phyloP scores from a whole-genome alignment of 768 basidiomycete species.

The Rhizopogon vinicolor region DNA sequence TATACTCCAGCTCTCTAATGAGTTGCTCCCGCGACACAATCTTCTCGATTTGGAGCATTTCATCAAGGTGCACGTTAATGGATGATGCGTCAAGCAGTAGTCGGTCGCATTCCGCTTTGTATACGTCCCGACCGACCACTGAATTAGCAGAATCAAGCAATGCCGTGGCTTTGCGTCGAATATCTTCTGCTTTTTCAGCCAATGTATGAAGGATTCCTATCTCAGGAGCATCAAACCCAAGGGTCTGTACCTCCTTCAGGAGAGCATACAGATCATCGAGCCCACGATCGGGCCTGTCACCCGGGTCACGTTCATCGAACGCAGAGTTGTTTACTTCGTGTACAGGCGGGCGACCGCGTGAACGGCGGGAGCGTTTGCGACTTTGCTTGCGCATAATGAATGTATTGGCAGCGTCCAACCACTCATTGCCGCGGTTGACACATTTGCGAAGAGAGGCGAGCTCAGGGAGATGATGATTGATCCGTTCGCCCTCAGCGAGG shows the following conservation, averaged over 20 bases:
- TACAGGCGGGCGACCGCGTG: conserved; percentile 48
- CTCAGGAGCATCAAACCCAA: conserved; percentile 86
- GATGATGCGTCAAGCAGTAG: conserved; percentile 67
- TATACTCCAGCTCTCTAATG: conserved; percentile 68
- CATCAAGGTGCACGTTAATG: conserved; percentile 80
- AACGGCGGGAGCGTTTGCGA: conserved; percentile 67
- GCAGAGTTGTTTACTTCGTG: conserved; percentile 34
- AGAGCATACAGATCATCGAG: conserved; percentile 68
- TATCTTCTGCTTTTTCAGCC: conserved; percentile 61
- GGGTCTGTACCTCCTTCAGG: conserved; percentile 63
- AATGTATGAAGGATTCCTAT: conserved; percentile 51
- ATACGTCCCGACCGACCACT: conserved; percentile 48
- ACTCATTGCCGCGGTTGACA: conserved; percentile 76
- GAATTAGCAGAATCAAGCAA: conserved; percentile 42
- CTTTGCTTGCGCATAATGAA: conserved; percentile 79
- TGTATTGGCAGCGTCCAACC: conserved; percentile 81
- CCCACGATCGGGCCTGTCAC: conserved; percentile 66
- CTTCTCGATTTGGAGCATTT: conserved; percentile 71
- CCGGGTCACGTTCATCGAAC: conserved; percentile 42
- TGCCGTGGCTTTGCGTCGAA: conserved; percentile 47
- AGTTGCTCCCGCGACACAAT: conserved; percentile 79
- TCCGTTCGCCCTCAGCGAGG: conserved; percentile 87
- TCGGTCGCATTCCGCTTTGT: conserved; percentile 65
- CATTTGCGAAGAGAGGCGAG: conserved; percentile 70
- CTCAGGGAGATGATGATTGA: conserved; percentile 71